Conservation (phyloP, 1,139 yeast species). For the Lodderomyces margitis region DNA sequence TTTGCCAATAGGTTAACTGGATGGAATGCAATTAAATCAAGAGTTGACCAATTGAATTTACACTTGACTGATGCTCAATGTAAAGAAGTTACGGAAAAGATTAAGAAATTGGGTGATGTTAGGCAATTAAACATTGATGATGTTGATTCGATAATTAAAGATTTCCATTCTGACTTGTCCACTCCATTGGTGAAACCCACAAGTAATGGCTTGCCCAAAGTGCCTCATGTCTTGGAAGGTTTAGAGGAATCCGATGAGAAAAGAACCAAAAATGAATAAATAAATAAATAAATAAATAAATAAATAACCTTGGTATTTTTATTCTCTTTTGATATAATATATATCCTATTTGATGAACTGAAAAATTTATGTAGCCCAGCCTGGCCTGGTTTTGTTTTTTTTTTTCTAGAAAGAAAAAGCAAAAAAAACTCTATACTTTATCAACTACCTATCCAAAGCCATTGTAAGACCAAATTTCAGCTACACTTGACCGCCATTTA, state of each 20-base stretch:
- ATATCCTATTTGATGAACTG: not conserved
- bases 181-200: slow-evolving; percentile 19
- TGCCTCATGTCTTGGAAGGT: slow-evolving; percentile 14
- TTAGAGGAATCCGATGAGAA: slow-evolving; percentile 14
- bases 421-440: too few relatives aligned
- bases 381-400: too few relatives aligned
- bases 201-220: slow-evolving; percentile 12
- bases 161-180: slow-evolving; percentile 71
- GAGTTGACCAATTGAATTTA: slow-evolving; percentile 96
- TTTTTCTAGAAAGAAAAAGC: too few relatives aligned
- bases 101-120: slow-evolving; percentile 91
- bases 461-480: too few relatives aligned
- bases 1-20: slow-evolving; percentile 98
- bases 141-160: slow-evolving; percentile 94
- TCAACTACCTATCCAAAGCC: too few relatives aligned
- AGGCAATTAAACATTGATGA: slow-evolving; percentile 94
- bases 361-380: too few relatives aligned
- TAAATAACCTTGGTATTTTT: not conserved
- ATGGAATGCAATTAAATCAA: slow-evolving; percentile 97
- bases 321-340: not conserved
- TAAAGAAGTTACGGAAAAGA: slow-evolving; percentile 92
- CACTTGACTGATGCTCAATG: slow-evolving; percentile 87
- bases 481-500: not conserved
- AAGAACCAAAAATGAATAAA: slow-evolving; percentile 9
- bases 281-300: slow-evolving; percentile 1